These are phyloP conservation scores for Xerocomus potaroensis DNA, from an alignment of 768 basidiomycete species.

Conservation along the genomic window DNA sequence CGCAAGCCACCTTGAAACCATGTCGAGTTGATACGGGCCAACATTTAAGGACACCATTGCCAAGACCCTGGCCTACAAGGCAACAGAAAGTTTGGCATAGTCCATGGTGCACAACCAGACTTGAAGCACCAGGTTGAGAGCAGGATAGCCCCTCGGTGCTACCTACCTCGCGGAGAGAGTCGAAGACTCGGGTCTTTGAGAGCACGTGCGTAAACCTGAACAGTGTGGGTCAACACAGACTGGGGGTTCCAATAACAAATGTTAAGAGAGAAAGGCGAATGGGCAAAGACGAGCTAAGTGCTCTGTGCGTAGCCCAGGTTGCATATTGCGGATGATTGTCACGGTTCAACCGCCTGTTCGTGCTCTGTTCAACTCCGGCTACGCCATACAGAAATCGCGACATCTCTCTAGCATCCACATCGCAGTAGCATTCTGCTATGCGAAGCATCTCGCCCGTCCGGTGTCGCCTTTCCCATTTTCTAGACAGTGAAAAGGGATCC, in stretches of 20 bases:
- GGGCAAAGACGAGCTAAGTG: slow-evolving; percentile 25
- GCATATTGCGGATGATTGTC: slow-evolving; percentile 1
- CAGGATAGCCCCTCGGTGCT: slow-evolving; percentile 8
- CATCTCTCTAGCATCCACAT: slow-evolving; percentile 42
- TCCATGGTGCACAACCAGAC: slow-evolving; percentile 51
- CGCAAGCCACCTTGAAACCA: slow-evolving; percentile 44
- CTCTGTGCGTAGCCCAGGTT: slow-evolving; percentile 36
- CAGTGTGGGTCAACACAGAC: slow-evolving; percentile 21
- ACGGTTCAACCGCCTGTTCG: slow-evolving; percentile 30
- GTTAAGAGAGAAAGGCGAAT: slow-evolving; percentile 25
- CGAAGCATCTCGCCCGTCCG: slow-evolving; percentile 44
- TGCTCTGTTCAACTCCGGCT: slow-evolving; percentile 36
- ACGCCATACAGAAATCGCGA: slow-evolving; percentile 38
- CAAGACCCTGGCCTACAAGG: slow-evolving; percentile 17
- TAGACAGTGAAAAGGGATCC: slow-evolving; percentile 45
- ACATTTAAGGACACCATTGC: slow-evolving; percentile 47
- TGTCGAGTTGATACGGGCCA: slow-evolving; percentile 49
- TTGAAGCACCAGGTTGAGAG: slow-evolving; percentile 49
- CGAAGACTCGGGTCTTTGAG: slow-evolving; percentile 39
- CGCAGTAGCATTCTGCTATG: slow-evolving; percentile 12
- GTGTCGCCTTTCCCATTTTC: slow-evolving; percentile 44
- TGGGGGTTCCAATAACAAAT: slow-evolving; percentile 3
- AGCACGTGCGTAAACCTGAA: slow-evolving; percentile 40
- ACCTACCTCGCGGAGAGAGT: slow-evolving; percentile 33
- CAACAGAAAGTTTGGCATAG: slow-evolving; percentile 28